A percentile compares a stretch with the other conserved stretches of the same genome.
Evolutionary conservation across 2,329 filamentous ascomycete species (phyloP).

Genomic region (Fusarium globosum): DNA sequence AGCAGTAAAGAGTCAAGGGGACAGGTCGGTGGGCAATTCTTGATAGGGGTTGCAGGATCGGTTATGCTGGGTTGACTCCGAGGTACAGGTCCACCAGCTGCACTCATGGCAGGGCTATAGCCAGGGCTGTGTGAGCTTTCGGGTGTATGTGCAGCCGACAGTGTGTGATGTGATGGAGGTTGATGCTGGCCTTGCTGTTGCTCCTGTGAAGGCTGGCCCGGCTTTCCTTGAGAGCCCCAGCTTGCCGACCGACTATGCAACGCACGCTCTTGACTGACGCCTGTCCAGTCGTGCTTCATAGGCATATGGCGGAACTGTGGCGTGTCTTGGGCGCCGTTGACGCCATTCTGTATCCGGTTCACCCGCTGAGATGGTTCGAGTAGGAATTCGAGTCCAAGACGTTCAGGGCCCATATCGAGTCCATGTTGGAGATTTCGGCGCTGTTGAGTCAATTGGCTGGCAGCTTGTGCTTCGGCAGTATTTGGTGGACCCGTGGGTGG

Average conservation of each 20-base stretch:
- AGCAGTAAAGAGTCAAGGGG: conserved; percentile 82
- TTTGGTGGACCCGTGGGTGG: neutral
- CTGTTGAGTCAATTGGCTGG: conserved; percentile 57
- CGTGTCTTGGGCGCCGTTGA: conserved; percentile 61
- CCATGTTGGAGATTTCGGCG: conserved; percentile 63
- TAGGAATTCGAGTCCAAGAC: conserved; percentile 78
- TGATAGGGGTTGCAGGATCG: conserved; percentile 54
- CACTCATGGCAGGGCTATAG: conserved; percentile 37
- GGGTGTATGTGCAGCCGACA: conserved; percentile 35
- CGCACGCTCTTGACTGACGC: conserved; percentile 42
- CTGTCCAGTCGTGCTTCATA: conserved; percentile 63
- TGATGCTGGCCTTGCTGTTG: conserved; percentile 32
- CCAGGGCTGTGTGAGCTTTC: conserved; percentile 39
- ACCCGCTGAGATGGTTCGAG: conserved; percentile 70
- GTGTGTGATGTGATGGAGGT: conserved; percentile 13
- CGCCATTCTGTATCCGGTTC: conserved; percentile 62
- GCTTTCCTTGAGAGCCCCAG: conserved; percentile 40
- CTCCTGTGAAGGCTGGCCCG: conserved; percentile 28
- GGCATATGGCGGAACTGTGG: conserved; percentile 58
- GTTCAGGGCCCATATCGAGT: conserved; percentile 71
- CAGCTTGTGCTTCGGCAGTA: conserved; percentile 29
- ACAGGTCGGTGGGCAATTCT: conserved; percentile 76
- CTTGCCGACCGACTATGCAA: conserved; percentile 40
- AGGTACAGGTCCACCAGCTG: conserved; percentile 24
- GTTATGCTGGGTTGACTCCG: conserved; percentile 33